These are phyloP conservation scores for Moesziomyces parantarcticus DNA, from an alignment of 1,284 basidiomycete species.

Conservation along the genomic window DNA sequence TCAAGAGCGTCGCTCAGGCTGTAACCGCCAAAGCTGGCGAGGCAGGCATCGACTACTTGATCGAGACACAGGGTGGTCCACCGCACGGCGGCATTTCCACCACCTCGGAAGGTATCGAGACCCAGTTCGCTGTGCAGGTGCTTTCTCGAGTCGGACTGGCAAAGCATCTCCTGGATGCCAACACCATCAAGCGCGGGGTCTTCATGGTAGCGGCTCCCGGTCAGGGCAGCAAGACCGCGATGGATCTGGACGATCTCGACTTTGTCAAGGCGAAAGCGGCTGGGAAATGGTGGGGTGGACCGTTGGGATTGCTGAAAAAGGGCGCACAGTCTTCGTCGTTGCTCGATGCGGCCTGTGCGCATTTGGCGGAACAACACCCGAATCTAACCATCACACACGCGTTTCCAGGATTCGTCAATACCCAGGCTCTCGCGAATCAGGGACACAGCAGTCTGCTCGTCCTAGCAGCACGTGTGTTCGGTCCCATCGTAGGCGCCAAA, in stretches of 20 bases:
- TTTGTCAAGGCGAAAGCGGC: conserved; percentile 41
- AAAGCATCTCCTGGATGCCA: conserved; percentile 60
- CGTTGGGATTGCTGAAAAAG: conserved; percentile 32
- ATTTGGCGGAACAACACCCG: conserved; percentile 44
- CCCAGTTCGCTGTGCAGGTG: conserved; percentile 67
- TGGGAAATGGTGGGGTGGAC: conserved; percentile 44
- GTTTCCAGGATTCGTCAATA: conserved; percentile 61
- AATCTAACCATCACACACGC: conserved; percentile 53
- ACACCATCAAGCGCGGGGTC: conserved; percentile 62
- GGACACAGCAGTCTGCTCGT: conserved; percentile 63
- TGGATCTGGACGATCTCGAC: conserved; percentile 63
- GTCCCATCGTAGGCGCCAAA: conserved; percentile 20
- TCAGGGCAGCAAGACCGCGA: conserved; percentile 27
- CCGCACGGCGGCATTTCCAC: conserved; percentile 26
- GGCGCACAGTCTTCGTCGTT: conserved; percentile 38
- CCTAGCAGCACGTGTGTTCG: conserved; percentile 40
- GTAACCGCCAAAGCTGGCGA: conserved; percentile 50
- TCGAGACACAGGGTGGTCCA: conserved; percentile 66
- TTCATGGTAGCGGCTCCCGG: conserved; percentile 65
- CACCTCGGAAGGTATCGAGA: conserved; percentile 49
- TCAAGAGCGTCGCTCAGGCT: conserved; percentile 52
- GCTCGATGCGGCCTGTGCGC: conserved; percentile 45
- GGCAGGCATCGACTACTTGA: conserved; percentile 66
- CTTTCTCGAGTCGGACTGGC: conserved; percentile 67
- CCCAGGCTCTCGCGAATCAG: conserved; percentile 60